phyloP scores from a whole-genome alignment of 306 rosid genomes.

The Leucaena leucocephala region DNA sequence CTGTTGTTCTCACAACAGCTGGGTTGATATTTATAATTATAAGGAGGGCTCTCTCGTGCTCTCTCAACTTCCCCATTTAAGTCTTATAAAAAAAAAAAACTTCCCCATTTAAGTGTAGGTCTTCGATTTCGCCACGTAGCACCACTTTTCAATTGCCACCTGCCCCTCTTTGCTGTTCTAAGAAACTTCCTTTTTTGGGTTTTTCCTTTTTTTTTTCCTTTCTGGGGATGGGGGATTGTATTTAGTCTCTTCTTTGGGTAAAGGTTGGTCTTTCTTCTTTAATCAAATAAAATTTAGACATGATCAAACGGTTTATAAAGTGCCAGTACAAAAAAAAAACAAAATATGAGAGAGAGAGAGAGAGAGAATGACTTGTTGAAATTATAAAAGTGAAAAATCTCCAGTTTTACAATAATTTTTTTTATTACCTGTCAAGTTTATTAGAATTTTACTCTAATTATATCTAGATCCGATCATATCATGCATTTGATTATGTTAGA shows the following conservation, averaged over 20 bases:
- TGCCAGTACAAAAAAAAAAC: neutral
- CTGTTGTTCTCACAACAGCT: neutral
- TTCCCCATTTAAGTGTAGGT: constrained; percentile 26
- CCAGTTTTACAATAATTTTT: neutral
- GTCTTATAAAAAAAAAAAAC: too few species aligned
- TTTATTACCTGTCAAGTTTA: too few species aligned
- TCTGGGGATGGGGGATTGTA: neutral
- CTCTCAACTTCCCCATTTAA: constrained; percentile 37
- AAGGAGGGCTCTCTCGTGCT: constrained; percentile 42
- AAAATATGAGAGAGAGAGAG: too few species aligned
- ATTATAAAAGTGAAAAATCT: neutral
- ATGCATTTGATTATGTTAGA: too few species aligned
- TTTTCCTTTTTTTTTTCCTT: too few species aligned
- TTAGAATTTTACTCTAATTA: too few species aligned
- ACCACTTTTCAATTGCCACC: neutral
- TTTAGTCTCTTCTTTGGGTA: neutral
- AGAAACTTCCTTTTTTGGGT: neutral
- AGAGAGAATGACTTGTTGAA: neutral
- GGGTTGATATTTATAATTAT: neutral
- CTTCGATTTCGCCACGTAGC: constrained; percentile 41
- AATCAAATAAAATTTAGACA: neutral
- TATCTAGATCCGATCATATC: too few species aligned
- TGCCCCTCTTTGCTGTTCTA: neutral
- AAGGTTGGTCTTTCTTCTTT: neutral
- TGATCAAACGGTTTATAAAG: neutral